Evolutionary conservation across 106 monocot genomes (phyloP).

Genomic region (Posidonia australis): DNA sequence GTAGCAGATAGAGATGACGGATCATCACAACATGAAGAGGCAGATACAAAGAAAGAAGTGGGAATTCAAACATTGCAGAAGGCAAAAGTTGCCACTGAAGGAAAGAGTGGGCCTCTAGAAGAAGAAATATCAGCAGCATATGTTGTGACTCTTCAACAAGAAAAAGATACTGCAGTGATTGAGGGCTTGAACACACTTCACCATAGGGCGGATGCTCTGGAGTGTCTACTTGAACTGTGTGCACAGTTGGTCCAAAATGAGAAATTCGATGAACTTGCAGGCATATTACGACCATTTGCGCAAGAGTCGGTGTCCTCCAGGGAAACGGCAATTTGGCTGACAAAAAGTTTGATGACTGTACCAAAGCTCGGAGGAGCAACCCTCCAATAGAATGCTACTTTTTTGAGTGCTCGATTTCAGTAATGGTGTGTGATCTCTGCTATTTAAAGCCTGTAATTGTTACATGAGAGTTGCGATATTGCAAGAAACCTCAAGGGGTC

Average conservation of each 20-base stretch:
- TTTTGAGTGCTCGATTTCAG: not conserved
- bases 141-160: not conserved
- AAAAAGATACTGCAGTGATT: not conserved
- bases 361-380: constrained; percentile 26
- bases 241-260: constrained; percentile 67
- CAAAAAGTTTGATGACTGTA: constrained; percentile 55
- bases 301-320: constrained; percentile 64
- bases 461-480: no score
- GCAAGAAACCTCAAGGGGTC: not conserved
- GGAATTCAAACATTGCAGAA: not conserved
- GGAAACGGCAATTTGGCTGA: constrained; percentile 92
- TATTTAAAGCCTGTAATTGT: not conserved
- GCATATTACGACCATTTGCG: constrained; percentile 78
- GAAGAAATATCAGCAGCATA: not conserved
- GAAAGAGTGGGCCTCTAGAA: not conserved
- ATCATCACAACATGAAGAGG: not conserved
- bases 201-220: constrained; percentile 71
- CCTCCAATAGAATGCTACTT: not conserved
- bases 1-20: not conserved
- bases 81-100: not conserved
- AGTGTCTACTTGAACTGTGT: constrained; percentile 72
- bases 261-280: constrained; percentile 78
- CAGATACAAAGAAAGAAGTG: constrained; percentile 5
- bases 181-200: constrained; percentile 16
- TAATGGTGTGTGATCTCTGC: not conserved